A percentile compares a stretch with the other conserved stretches of the same genome.
These are phyloP conservation scores for Monascus purpureus DNA, from an alignment of 495 filamentous ascomycete species.

Conservation along the genomic window DNA sequence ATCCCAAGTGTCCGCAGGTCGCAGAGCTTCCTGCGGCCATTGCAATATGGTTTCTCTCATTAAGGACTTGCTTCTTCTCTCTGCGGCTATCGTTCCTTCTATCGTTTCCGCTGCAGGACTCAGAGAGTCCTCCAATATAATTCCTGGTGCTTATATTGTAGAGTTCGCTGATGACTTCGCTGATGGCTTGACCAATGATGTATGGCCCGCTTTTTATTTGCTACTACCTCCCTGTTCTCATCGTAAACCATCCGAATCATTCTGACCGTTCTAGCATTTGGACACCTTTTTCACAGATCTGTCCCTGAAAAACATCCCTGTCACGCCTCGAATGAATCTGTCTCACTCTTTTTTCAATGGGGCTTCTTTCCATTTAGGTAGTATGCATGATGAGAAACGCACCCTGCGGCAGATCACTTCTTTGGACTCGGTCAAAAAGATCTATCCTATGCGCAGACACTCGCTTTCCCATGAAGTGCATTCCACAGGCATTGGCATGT, in stretches of 20 bases:
- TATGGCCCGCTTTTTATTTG: conserved; percentile 1
- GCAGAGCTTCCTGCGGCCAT: too few species aligned
- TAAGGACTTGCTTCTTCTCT: background rate
- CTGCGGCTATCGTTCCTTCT: background rate
- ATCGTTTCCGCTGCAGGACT: background rate
- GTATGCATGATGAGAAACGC: conserved; percentile 2
- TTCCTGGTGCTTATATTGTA: conserved; percentile 6
- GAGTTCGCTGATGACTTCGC: conserved; percentile 8
- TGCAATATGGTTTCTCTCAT: background rate
- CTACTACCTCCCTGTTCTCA: too few species aligned
- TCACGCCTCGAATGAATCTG: conserved; percentile 4
- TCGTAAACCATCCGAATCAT: background rate
- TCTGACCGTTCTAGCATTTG: conserved; percentile 4
- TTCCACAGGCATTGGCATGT: background rate
- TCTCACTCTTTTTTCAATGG: conserved; percentile 9
- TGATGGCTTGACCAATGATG: conserved; percentile 1
- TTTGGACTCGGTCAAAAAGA: conserved; percentile 4
- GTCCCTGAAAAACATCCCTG: conserved; percentile 2
- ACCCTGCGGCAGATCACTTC: conserved; percentile 7
- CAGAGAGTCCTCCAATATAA: background rate
- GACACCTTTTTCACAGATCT: conserved; percentile 5
- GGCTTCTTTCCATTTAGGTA: conserved; percentile 6
- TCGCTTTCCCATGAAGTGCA: background rate
- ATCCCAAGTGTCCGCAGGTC: too few species aligned
- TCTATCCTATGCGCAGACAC: conserved; percentile 6